phyloP scores from a whole-genome alignment of 2,329 filamentous ascomycete species.

The Curvularia verruculosa region DNA sequence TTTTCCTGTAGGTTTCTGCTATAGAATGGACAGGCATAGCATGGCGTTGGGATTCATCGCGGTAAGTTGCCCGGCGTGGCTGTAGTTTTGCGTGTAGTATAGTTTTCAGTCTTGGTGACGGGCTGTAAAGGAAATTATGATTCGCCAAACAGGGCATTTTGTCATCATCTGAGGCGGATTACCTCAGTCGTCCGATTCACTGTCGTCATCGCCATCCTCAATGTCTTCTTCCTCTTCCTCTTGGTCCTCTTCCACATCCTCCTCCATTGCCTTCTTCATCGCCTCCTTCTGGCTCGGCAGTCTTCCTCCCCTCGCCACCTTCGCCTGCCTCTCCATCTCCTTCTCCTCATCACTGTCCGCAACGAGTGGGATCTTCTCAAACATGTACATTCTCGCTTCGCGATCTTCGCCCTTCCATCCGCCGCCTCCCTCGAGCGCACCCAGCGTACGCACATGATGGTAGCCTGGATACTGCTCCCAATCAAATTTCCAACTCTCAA shows the following conservation, averaged over 20 bases:
- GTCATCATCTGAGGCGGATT: neutral
- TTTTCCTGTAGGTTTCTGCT: neutral
- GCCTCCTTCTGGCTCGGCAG: conserved; percentile 16
- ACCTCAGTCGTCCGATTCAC: neutral
- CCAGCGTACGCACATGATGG: conserved; percentile 73
- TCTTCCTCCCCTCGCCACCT: conserved; percentile 20
- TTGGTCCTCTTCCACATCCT: conserved; percentile 11
- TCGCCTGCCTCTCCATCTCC: conserved; percentile 21
- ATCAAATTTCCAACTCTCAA: conserved; percentile 73
- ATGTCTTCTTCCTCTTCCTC: neutral
- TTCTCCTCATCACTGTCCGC: conserved; percentile 33
- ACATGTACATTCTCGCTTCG: conserved; percentile 55
- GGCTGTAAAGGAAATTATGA: neutral
- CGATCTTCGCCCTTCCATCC: conserved; percentile 59
- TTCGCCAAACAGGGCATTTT: neutral
- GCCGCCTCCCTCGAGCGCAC: conserved; percentile 57
- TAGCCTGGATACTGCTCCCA: conserved; percentile 74
- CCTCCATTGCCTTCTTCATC: conserved; percentile 26
- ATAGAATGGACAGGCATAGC: conserved; percentile 3
- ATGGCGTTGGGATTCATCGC: conserved; percentile 2
- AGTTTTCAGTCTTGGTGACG: neutral
- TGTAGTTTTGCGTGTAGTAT: neutral
- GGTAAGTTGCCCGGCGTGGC: conserved; percentile 3
- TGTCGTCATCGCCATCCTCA: neutral
- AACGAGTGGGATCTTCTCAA: conserved; percentile 47